These are phyloP conservation scores for Kickxella alabastrina DNA, from an alignment of 192 early-diverging fungal species.

Conservation along the genomic window DNA sequence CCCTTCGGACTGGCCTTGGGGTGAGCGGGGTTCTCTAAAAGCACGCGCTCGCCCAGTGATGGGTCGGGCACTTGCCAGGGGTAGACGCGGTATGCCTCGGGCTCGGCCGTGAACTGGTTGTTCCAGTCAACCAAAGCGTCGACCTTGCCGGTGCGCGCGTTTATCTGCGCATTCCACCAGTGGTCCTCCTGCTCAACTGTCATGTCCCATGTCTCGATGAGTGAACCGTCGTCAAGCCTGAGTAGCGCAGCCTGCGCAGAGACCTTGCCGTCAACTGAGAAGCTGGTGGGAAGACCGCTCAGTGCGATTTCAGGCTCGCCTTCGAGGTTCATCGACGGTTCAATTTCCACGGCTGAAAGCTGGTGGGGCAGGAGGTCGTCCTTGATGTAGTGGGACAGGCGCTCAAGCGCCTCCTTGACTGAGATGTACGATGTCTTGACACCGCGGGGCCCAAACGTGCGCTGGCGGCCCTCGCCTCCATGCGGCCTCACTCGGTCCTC, in stretches of 20 bases:
- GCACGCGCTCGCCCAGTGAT: conserved; percentile 45
- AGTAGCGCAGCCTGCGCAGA: conserved; percentile 31
- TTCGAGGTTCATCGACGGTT: conserved; percentile 16
- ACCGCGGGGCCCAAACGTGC: conserved; percentile 2
- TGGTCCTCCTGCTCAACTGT: conserved; percentile 58
- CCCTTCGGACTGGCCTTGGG: conserved; percentile 34
- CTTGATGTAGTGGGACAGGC: conserved; percentile 60
- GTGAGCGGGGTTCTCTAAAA: conserved; percentile 54
- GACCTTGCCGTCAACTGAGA: conserved; percentile 27
- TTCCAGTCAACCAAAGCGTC: conserved; percentile 62
- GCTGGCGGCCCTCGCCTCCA: conserved; percentile 8
- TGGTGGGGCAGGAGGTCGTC: conserved; percentile 51
- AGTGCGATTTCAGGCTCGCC: conserved; percentile 40
- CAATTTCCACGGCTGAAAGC: conserved; percentile 18
- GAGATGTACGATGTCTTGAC: conserved; percentile 39
- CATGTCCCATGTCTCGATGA: conserved; percentile 61
- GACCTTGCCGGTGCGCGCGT: conserved; percentile 54
- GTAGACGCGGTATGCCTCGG: conserved; percentile 59
- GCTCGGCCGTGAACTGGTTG: conserved; percentile 38
- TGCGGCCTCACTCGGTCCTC: conserved; percentile 4
- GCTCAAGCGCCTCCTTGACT: conserved; percentile 62
- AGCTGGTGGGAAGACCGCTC: conserved; percentile 14
- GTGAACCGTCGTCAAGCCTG: conserved; percentile 30
- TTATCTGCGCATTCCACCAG: conserved; percentile 55
- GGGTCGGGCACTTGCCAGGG: conserved; percentile 62